Evolutionary conservation across 805 yeast species (phyloP), one percentile per base, ranked within the genome.

Genomic region (Cyberlindnera galapagoensis): DNA sequence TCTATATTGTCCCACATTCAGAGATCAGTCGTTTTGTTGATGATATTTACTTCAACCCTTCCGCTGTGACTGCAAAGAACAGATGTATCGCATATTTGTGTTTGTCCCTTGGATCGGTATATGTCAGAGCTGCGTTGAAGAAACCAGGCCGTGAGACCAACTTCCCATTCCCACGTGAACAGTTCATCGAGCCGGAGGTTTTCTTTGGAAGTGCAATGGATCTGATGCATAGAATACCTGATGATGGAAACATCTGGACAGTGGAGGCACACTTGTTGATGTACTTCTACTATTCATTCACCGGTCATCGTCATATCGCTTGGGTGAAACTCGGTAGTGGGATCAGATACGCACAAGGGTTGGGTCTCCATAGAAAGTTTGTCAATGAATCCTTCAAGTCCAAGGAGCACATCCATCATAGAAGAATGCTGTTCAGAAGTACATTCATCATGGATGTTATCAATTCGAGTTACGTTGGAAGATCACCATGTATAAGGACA

Each of bases 241-340:
- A 63, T 28, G 69, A 63, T 39, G 63, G 58, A 18, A 59, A 49
- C 26, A 32, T 65, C 10, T 66, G 71, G 70, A 41, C 62, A 9
- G 63, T 64, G 3, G 67, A 64, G 35, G 61, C 62, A 5, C 52
- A 65, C 36, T 40, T 63, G 19, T 40, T 69, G 15, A 49, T 59
- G 21, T 63, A 56, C 41, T 56, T 65, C 40, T 65, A 54, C 42
- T 60, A 67, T 35, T 67, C 63, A 30, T 47, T 54, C 19, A 54
- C 54, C n/a, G 60, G 67, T 8, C 59, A 58, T 30, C 55, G 65
- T 35, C 56, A 56, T 28, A 51, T 64, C 0, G 63, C 71, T 5
- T 68, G 72, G 72, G 49, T 65, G 10, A 57, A 57, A 40, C 40
- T 67, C 16, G 69, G 70, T 7, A 38, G 43, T 13, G 63, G 69